Evolutionary conservation across 2,329 filamentous ascomycete species (phyloP).

Genomic region (Fusarium sp.): DNA sequence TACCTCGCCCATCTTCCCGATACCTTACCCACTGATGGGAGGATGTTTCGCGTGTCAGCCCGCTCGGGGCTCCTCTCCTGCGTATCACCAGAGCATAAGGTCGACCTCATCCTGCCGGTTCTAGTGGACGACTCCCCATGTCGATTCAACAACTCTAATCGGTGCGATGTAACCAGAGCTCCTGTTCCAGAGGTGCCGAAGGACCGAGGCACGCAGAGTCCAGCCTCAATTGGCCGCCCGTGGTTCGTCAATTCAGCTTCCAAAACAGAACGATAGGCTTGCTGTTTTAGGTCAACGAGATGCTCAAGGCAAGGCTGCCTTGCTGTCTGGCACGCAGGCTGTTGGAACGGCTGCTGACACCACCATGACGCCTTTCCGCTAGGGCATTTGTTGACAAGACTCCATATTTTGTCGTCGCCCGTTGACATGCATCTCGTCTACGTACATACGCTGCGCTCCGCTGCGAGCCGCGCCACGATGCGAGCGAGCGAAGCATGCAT

Average conservation of each 20-base stretch:
- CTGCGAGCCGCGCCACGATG: conserved; percentile 34
- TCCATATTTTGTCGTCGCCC: not conserved
- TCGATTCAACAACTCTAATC: conserved; percentile 25
- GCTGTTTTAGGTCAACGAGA: conserved; percentile 16
- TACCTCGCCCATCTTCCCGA: conserved; percentile 15
- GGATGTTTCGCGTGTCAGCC: conserved; percentile 13
- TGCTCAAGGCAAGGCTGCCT: conserved; percentile 15
- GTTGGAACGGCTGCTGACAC: conserved; percentile 15
- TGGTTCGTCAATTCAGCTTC: conserved; percentile 22
- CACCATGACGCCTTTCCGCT: conserved; percentile 14
- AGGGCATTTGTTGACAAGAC: conserved; percentile 4
- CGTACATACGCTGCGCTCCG: conserved; percentile 22
- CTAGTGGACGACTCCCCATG: conserved; percentile 10
- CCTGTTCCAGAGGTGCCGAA: conserved; percentile 4
- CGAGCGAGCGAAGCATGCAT: conserved; percentile 12
- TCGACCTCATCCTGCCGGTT: conserved; percentile 26
- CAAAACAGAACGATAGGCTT: conserved; percentile 5
- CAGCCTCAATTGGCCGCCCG: conserved; percentile 14
- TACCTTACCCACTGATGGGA: conserved; percentile 26
- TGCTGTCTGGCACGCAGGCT: conserved; percentile 35
- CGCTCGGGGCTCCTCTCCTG: conserved; percentile 24
- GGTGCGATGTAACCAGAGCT: conserved; percentile 30
- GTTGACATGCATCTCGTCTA: conserved; percentile 18
- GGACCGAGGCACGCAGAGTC: conserved; percentile 11
- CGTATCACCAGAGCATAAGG: conserved; percentile 20